These are phyloP conservation scores for Sarocladium kiliense DNA, from an alignment of 2,329 filamentous ascomycete genomes.

Conservation along the genomic window DNA sequence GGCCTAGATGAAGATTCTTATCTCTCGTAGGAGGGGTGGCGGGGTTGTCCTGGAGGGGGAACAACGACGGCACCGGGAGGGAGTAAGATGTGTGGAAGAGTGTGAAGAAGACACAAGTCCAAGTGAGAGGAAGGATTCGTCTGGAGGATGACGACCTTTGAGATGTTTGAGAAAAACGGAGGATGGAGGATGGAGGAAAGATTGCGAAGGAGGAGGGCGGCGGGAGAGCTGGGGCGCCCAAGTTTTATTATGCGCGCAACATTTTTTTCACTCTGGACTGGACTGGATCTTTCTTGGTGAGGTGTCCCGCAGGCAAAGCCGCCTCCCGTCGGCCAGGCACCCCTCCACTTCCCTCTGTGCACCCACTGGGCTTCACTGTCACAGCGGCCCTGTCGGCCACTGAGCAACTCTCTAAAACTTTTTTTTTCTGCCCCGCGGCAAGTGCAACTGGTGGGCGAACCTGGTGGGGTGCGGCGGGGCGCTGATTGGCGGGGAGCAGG, in stretches of 20 bases:
- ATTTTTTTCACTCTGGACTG: constrained; percentile 7
- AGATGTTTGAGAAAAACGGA: constrained; percentile 13
- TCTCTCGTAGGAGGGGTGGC: constrained; percentile 24
- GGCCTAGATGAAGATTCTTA: constrained; percentile 17
- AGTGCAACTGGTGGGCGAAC: neutral
- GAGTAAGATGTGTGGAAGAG: constrained; percentile 21
- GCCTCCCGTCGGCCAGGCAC: neutral
- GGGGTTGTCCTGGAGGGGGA: constrained; percentile 28
- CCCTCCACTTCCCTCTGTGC: neutral
- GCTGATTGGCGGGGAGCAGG: constrained; percentile 12
- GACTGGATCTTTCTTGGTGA: neutral
- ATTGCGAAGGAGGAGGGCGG: constrained; percentile 25
- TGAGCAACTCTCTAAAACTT: constrained; percentile 15
- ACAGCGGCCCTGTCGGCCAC: constrained; percentile 1
- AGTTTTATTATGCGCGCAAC: constrained; percentile 14
- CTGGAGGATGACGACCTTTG: constrained; percentile 37
- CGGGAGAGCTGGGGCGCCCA: constrained; percentile 10
- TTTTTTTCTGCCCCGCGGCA: constrained; percentile 16
- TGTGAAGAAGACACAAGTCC: constrained; percentile 20
- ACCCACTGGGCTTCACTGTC: neutral
- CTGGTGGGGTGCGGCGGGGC: neutral
- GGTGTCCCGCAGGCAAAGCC: neutral
- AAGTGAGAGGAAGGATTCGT: constrained; percentile 27
- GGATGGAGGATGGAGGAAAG: constrained; percentile 16
- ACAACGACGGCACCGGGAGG: constrained; percentile 25